Evolutionary conservation across 2,329 filamentous ascomycete species (phyloP), one percentile per base, ranked within the genome.

Genomic region (Hypoxylon sp.): DNA sequence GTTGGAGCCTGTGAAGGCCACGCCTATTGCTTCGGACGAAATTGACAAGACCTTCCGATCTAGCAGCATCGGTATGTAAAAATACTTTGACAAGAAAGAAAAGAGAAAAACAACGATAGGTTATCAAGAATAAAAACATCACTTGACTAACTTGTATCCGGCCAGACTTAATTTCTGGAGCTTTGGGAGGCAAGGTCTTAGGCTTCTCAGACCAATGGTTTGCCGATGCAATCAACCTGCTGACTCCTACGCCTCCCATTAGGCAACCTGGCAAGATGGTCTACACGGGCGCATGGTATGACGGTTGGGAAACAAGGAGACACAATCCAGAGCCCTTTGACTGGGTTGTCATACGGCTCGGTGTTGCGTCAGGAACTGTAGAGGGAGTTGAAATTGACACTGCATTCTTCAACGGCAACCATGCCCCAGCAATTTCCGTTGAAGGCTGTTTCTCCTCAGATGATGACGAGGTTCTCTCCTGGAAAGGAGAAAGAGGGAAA

Each of bases 361-460:
- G 90, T 52, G 90, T 92, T 39, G 87, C 91, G 9, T 92, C 90
- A 1, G 93, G 92, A 51, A 90, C 85, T 14, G 87, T 95, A 29
- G 86, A 88, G 66, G 93, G 93, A 14, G 83, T 94, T 52, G 93
- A 95, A 81, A 86, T 95, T 70, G 92, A 95, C 81, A 95, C 93
- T 2, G 89, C 91, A 54, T 93, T 90, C 83, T 96, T 95, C 85
- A 90, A 87, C 66, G 93, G 93, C 67, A 95, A 95, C 81, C 91
- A 95, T 77, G 93, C 92, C 5, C 92, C 92, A 0, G 91, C 90
- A 71, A 88, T 94, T 75, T 92, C 90, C 0, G 91, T 96, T 17
- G 90, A 95, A 78, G 93, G 91, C 50, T 89, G 89, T 78, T 94
- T 93, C 81, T 87, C 84, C 71, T 82, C 84, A 22, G 83, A 88